Evolutionary conservation across 2,329 filamentous ascomycete genomes (phyloP), one percentile per base, ranked within the genome.

Genomic region (Pseudocercospora fijiensis): DNA sequence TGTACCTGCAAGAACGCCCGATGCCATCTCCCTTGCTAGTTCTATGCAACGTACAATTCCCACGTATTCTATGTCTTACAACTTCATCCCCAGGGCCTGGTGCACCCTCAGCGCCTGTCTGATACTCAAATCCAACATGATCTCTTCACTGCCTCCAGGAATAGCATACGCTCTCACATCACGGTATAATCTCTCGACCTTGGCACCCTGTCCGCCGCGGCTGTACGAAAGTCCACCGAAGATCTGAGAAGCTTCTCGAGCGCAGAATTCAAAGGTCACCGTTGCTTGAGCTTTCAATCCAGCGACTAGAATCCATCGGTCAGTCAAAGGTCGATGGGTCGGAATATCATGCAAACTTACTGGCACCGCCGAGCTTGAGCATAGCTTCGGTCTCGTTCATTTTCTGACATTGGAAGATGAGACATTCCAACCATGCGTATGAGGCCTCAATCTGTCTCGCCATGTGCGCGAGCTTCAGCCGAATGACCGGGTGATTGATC

Each of bases 111-210:
- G 77, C 67, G 89, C 90, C 83, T 97, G 93, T 72, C 94, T 85
- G 78, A 99, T 96, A 80, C 91, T 96, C 74, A 99, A 79, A 78
- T 99, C 95, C 70, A 98, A 82, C 95, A 99, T 99, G 70, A 99
- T 99, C 85, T 99, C 95, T 67, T 99, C 94, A 70, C 88, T 92
- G 24, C 95, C 95, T 73, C 95, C 95, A 2, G 95, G 95, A 71
- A 99, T 84, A 26, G 95, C 94, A 78, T 99, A 98, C 0, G 95
- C 95, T 71, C 95, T 86, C 16, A 98, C 95, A 77, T 99, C 95
- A 67, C 95, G 86, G 79, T 98, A 98, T 72, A 99, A 80, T 65
- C 95, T 83, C 86, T 99, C 95, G 58, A 98, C 87, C 86, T 97
- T 97, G 64, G 87, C 94, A 65, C 95, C 95, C 82, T 98, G 95